These are phyloP conservation scores for Chaetomiaceae sp. DNA, from an alignment of 2,329 filamentous ascomycete genomes.

Conservation along the genomic window DNA sequence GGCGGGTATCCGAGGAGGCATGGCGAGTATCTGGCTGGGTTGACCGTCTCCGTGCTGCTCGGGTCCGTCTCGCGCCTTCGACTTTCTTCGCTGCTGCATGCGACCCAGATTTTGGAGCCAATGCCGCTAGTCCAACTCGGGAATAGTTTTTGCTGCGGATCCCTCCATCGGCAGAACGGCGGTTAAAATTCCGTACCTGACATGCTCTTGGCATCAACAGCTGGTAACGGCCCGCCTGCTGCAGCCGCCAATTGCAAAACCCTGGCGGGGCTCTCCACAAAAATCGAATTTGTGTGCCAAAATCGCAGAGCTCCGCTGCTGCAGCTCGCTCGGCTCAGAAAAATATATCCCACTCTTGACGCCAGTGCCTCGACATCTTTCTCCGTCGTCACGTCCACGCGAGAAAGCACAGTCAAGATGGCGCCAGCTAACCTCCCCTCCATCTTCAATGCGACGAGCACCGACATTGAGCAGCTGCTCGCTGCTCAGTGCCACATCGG, in stretches of 20 bases:
- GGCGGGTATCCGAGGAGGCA: slow-evolving; percentile 64
- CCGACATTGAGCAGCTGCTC: slow-evolving; percentile 99
- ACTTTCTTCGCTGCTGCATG: slow-evolving; percentile 20
- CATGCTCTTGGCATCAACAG: neutral
- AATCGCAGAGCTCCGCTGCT: slow-evolving; percentile 25
- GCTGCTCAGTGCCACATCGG: slow-evolving; percentile 95
- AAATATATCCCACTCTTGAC: slow-evolving; percentile 24
- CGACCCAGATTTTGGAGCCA: slow-evolving; percentile 25
- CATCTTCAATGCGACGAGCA: slow-evolving; percentile 91
- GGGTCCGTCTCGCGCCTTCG: slow-evolving; percentile 11
- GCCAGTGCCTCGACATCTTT: slow-evolving; percentile 28
- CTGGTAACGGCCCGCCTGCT: slow-evolving; percentile 1
- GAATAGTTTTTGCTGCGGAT: slow-evolving; percentile 4
- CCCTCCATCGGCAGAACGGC: slow-evolving; percentile 16
- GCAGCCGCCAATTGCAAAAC: slow-evolving; percentile 18
- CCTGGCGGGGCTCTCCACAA: slow-evolving; percentile 32
- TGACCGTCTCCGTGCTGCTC: slow-evolving; percentile 12
- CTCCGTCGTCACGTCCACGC: slow-evolving; percentile 33
- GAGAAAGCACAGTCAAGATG: slow-evolving; percentile 65
- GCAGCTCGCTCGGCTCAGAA: slow-evolving; percentile 18
- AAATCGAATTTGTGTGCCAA: slow-evolving; percentile 28
- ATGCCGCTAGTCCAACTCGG: slow-evolving; percentile 10
- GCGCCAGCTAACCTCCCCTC: slow-evolving; percentile 90
- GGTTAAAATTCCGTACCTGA: slow-evolving; percentile 1
- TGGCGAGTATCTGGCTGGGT: slow-evolving; percentile 34